Percentiles rank a stretch among this genome's conserved stretches.
phyloP scores from a whole-genome alignment of 805 yeast species.

The Metschnikowia chrysomelidarum region DNA sequence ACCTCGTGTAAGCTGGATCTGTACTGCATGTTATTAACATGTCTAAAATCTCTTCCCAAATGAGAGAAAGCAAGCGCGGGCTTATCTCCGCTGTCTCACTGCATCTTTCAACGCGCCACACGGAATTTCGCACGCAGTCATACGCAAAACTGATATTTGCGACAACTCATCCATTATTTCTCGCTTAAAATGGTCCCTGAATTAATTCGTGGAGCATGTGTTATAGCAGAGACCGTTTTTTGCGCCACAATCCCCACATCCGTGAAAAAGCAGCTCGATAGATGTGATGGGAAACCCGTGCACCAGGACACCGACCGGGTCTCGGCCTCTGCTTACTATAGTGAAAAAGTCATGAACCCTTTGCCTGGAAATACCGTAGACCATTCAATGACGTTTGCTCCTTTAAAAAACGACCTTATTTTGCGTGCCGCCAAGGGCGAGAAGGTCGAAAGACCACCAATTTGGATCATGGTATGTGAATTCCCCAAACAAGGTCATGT shows the following conservation, averaged over 20 bases:
- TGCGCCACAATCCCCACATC: slow-evolving; percentile 9
- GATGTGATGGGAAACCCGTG: slow-evolving; percentile 11
- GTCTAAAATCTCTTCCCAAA: no score
- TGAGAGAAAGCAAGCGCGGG: no score
- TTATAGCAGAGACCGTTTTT: slow-evolving; percentile 5
- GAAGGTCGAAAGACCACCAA: slow-evolving; percentile 92
- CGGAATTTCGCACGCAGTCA: no score
- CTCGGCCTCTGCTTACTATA: not conserved
- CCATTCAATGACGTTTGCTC: slow-evolving; percentile 57
- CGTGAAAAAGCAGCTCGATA: slow-evolving; percentile 4
- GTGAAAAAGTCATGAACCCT: slow-evolving; percentile 3
- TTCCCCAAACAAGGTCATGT: not conserved
- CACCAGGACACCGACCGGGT: slow-evolving; percentile 4
- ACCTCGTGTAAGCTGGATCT: no score
- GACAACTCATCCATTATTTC: no score
- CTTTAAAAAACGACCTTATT: slow-evolving; percentile 83
- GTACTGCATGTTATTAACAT: no score
- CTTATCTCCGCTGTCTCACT: no score
- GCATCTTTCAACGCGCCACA: no score
- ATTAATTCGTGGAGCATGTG: slow-evolving; percentile 1
- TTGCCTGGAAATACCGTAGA: not conserved
- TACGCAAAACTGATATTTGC: no score
- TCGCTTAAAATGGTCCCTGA: slow-evolving; percentile 3
- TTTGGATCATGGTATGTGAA: slow-evolving; percentile 82
- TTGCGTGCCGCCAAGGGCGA: slow-evolving; percentile 91